phyloP scores from a whole-genome alignment of 1,284 basidiomycete genomes.

The Pseudozyma sp. region DNA sequence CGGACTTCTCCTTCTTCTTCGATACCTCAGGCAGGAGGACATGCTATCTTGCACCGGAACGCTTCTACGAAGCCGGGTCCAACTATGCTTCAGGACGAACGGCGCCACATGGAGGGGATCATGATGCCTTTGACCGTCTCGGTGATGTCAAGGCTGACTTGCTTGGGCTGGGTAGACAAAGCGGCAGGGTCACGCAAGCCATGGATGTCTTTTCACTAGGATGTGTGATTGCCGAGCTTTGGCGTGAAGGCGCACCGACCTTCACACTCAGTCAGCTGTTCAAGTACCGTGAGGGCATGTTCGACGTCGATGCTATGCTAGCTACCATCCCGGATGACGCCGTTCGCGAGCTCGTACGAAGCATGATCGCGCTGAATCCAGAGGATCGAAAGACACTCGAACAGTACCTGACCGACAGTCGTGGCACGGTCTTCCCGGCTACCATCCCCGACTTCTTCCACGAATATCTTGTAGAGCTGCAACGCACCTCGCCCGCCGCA shows the following conservation, averaged over 20 bases:
- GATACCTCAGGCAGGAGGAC: constrained; percentile 92
- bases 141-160: constrained; percentile 47
- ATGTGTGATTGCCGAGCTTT: constrained; percentile 95
- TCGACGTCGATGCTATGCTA: constrained; percentile 81
- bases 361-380: constrained; percentile 89
- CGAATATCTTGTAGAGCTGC: constrained; percentile 84
- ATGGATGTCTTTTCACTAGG: constrained; percentile 99
- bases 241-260: constrained; percentile 90
- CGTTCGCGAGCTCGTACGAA: constrained; percentile 79
- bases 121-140: constrained; percentile 18
- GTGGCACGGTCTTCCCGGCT: constrained; percentile 82
- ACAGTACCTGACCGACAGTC: constrained; percentile 81
- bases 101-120: neutral
- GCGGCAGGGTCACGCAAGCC: constrained; percentile 87
- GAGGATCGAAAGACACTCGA: constrained; percentile 83
- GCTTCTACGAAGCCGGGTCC: constrained; percentile 86
- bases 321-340: constrained; percentile 82
- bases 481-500: constrained; percentile 71
- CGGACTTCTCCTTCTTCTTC: constrained; percentile 98
- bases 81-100: constrained; percentile 68
- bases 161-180: constrained; percentile 71
- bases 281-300: constrained; percentile 89
- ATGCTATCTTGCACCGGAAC: constrained; percentile 95
- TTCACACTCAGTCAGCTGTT: constrained; percentile 96
- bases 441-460: constrained; percentile 94